These are phyloP conservation scores for Tuber borchii DNA, from an alignment of 495 filamentous ascomycete genomes.

Conservation along the genomic window DNA sequence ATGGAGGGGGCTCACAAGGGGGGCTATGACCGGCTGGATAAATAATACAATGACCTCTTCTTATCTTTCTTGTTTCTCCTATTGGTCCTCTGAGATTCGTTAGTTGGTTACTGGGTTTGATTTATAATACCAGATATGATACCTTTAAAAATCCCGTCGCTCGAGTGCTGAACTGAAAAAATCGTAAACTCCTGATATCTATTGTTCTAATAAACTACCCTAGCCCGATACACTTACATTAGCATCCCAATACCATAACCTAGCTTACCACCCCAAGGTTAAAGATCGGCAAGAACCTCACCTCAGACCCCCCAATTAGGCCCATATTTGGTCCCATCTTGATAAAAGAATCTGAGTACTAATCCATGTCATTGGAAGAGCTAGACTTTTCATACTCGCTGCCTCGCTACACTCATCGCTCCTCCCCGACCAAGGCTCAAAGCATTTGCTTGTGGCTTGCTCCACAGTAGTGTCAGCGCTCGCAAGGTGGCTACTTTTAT, in stretches of 20 bases:
- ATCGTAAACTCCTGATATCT: background rate
- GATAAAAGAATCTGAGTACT: background rate
- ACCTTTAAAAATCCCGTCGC: background rate
- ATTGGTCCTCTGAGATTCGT: background rate
- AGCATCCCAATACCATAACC: background rate
- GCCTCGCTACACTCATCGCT: too few relatives aligned
- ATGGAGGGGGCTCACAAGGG: background rate
- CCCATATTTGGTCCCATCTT: background rate
- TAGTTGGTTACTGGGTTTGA: background rate
- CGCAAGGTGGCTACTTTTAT: background rate
- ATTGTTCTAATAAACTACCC: background rate
- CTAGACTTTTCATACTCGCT: background rate
- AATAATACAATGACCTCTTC: background rate
- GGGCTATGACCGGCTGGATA: background rate
- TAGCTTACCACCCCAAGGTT: background rate
- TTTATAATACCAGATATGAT: background rate
- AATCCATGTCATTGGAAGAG: background rate
- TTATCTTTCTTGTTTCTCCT: background rate
- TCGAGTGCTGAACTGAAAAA: background rate
- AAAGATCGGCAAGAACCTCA: background rate
- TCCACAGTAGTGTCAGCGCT: background rate
- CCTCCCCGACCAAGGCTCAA: background rate
- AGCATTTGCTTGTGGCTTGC: background rate
- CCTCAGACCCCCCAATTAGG: background rate
- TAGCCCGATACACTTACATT: background rate